These are phyloP conservation scores for Berberis thunbergii DNA, from an alignment of 164 flowering plant species.

Conservation along the genomic window DNA sequence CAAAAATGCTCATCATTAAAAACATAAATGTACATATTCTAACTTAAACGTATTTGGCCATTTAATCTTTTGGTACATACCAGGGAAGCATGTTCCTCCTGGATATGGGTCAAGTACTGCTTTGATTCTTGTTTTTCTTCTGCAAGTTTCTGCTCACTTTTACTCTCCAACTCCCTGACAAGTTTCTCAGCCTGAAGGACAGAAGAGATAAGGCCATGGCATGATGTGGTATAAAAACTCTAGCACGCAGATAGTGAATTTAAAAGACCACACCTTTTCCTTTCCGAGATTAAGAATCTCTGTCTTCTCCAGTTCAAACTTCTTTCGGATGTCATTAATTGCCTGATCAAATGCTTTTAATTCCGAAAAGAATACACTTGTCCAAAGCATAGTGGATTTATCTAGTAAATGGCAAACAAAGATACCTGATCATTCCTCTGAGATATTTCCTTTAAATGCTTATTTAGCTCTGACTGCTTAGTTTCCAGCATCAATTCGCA, in stretches of 20 bases:
- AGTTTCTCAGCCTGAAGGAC: conserved; percentile 50
- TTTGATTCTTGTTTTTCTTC: conserved; percentile 61
- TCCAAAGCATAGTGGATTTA: not conserved
- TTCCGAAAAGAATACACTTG: conserved; percentile 8
- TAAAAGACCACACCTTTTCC: conserved; percentile 56
- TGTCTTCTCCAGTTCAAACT: conserved; percentile 80
- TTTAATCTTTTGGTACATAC: conserved; percentile 26
- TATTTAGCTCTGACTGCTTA: conserved; percentile 76
- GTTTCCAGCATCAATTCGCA: conserved; percentile 76
- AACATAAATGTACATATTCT: no score
- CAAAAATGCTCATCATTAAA: not conserved
- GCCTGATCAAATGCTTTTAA: conserved; percentile 44
- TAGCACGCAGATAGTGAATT: not conserved
- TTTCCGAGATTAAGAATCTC: conserved; percentile 70
- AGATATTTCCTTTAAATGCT: conserved; percentile 90
- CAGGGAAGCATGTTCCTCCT: conserved; percentile 69
- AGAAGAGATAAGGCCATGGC: conserved; percentile 5
- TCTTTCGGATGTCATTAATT: conserved; percentile 84
- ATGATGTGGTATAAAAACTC: not conserved
- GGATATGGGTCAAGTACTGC: conserved; percentile 34
- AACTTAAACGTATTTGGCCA: no score
- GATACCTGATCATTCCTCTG: conserved; percentile 92
- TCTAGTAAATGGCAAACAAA: not conserved
- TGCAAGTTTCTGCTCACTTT: conserved; percentile 46
- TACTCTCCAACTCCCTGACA: conserved; percentile 47